Evolutionary conservation across 2,329 filamentous ascomycete genomes (phyloP).

Genomic region (Cercospora zeina): DNA sequence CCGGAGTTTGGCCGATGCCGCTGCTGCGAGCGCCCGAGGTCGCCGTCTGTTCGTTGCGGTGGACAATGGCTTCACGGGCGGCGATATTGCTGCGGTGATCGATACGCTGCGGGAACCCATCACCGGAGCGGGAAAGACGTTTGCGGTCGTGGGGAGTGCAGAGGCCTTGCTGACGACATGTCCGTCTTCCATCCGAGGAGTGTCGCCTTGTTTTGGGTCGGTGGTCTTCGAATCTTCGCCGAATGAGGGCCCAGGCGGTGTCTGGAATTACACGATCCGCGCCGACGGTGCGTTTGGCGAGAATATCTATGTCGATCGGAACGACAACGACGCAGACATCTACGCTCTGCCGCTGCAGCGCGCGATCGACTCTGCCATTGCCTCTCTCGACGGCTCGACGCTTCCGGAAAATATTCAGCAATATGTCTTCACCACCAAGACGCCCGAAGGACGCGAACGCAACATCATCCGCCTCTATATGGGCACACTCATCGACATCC

Average conservation of each 20-base stretch:
- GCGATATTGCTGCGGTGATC: conserved; percentile 72
- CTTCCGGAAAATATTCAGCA: conserved; percentile 53
- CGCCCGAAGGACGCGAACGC: conserved; percentile 64
- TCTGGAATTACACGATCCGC: conserved; percentile 86
- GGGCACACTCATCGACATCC: conserved; percentile 69
- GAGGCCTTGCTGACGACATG: conserved; percentile 64
- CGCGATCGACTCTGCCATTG: conserved; percentile 74
- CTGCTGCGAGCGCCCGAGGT: conserved; percentile 58
- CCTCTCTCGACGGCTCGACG: conserved; percentile 52
- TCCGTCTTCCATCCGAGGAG: conserved; percentile 57
- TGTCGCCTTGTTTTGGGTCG: conserved; percentile 71
- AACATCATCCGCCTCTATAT: conserved; percentile 70
- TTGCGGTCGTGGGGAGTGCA: conserved; percentile 57
- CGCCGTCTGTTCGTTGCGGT: conserved; percentile 74
- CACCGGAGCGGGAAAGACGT: conserved; percentile 55
- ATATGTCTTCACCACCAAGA: conserved; percentile 74
- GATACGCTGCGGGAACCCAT: conserved; percentile 61
- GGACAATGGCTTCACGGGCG: conserved; percentile 67
- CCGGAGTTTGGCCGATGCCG: conserved; percentile 63
- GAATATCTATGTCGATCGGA: conserved; percentile 63
- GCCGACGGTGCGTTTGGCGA: conserved; percentile 70
- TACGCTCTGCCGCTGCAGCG: conserved; percentile 78
- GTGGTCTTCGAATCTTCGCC: conserved; percentile 76
- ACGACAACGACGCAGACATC: conserved; percentile 71
- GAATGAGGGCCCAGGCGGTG: conserved; percentile 61